These are phyloP conservation scores for Neurospora crassa DNA, from an alignment of 2,329 filamentous ascomycete genomes.

Conservation along the genomic window DNA sequence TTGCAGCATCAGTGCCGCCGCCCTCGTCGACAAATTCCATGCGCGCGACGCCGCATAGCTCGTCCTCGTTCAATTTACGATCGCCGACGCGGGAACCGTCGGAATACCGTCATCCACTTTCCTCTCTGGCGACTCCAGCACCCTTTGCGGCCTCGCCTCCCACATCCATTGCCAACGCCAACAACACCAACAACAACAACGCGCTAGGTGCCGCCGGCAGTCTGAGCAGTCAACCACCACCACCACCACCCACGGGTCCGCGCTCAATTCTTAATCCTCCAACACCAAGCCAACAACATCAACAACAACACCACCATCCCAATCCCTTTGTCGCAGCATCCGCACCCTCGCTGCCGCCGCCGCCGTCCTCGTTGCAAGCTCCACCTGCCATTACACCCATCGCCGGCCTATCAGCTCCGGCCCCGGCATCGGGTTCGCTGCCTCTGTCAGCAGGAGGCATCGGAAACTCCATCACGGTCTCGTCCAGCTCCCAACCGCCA, in stretches of 20 bases:
- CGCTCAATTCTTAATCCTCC: constrained; percentile 20
- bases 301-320: background rate
- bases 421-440: constrained; percentile 2
- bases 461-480: background rate
- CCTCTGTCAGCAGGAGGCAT: constrained; percentile 3
- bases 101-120: constrained; percentile 16
- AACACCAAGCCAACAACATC: background rate
- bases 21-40: background rate
- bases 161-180: constrained; percentile 14
- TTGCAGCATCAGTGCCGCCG: background rate
- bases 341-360: constrained; percentile 16
- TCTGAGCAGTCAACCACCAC: constrained; percentile 7
- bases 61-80: constrained; percentile 35
- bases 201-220: background rate
- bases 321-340: constrained; percentile 30
- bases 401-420: constrained; percentile 2
- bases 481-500: constrained; percentile 17
- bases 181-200: background rate
- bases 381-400: constrained; percentile 10
- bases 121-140: constrained; percentile 15
- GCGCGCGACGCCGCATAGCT: constrained; percentile 21
- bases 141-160: constrained; percentile 22
- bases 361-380: constrained; percentile 15
- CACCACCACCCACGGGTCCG: constrained; percentile 13
- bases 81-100: constrained; percentile 36